phyloP scores from a whole-genome alignment of 2,329 filamentous ascomycete species.

The Penicillium sp. region DNA sequence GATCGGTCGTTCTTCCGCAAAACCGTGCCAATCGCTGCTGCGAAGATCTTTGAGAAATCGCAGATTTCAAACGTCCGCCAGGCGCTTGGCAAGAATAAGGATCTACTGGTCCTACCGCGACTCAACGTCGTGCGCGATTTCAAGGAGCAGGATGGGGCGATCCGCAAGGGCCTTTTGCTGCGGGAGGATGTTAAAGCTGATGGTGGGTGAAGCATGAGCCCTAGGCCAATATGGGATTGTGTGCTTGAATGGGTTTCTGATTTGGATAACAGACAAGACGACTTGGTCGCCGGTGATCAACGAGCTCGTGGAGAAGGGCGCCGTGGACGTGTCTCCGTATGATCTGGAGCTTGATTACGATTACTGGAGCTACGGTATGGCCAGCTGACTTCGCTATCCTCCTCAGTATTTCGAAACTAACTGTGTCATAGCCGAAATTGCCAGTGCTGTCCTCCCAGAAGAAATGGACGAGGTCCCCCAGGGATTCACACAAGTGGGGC shows the following conservation, averaged over 20 bases:
- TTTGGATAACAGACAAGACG: constrained; percentile 60
- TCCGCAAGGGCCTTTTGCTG: constrained; percentile 49
- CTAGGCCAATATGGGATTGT: background rate
- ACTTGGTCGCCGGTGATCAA: constrained; percentile 77
- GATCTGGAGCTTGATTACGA: constrained; percentile 79
- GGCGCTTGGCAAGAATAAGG: constrained; percentile 67
- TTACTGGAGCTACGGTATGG: constrained; percentile 80
- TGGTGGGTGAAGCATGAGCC: constrained; percentile 42
- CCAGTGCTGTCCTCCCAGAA: constrained; percentile 79
- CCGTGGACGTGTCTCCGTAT: constrained; percentile 76
- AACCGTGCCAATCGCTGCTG: constrained; percentile 76
- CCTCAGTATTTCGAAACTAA: background rate
- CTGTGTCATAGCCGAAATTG: constrained; percentile 71
- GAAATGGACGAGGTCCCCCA: constrained; percentile 80
- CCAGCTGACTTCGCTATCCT: background rate
- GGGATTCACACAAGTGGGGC: constrained; percentile 87
- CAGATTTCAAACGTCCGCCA: constrained; percentile 76
- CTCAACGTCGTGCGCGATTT: constrained; percentile 64
- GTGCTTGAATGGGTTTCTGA: constrained; percentile 14
- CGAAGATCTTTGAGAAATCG: constrained; percentile 74
- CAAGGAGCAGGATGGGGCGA: constrained; percentile 61
- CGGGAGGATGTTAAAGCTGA: constrained; percentile 46
- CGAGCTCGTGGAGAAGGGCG: constrained; percentile 70
- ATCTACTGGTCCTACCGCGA: constrained; percentile 69
- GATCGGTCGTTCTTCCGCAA: constrained; percentile 84